Evolutionary conservation across 169 alveolate species (phyloP), one percentile per base, ranked within the genome.

Genomic region (Plasmodium vivax): DNA sequence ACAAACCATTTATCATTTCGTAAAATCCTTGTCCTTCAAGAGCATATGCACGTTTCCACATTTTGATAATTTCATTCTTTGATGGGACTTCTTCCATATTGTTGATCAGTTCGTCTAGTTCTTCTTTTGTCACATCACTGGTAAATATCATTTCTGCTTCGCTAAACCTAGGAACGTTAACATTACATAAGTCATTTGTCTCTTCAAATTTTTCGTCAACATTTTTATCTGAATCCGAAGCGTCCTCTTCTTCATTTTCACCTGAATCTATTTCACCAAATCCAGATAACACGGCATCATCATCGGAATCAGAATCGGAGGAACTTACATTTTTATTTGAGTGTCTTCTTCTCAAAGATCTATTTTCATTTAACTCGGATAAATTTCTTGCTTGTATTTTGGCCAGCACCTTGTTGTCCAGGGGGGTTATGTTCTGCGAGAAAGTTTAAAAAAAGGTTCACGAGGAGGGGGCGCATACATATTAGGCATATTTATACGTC

Each of bases 351-450:
- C 71, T 43, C 7, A 80, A n/a, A 45, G 3, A 23, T 6, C n/a
- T 2, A 38, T 80, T 45, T 45, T 32, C 85, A 80, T 80, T 43
- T 19, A 8, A 7, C 51, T 43, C 58, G 14, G 62, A 80, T 43
- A 80, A 80, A n/a, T 80, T 80, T 38, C 85, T 80, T 45, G 14
- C 16, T 80, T 80, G 85, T 43, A 80, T 38, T 43, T 43, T 32
- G 7, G 85, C 0, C 27, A 43, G n/a, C 1, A 23, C 41, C 51
- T n/a, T 43, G 8, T 12, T 80, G 27, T 80, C 71, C 47, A 43
- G 19, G 14, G 85, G 51, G 41, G 62, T 43, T 43, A 43, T 80
- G 2, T 80, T 6, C 85, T 80, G 58, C 32, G 10, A 23, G 45
- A 45, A 38, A 8, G 7, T 23, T 41, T n/a, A 41, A n/a, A 80